Evolutionary conservation across 768 basidiomycete genomes (phyloP), one percentile per base, ranked within the genome.

Genomic region (Tephrocybe sp.): DNA sequence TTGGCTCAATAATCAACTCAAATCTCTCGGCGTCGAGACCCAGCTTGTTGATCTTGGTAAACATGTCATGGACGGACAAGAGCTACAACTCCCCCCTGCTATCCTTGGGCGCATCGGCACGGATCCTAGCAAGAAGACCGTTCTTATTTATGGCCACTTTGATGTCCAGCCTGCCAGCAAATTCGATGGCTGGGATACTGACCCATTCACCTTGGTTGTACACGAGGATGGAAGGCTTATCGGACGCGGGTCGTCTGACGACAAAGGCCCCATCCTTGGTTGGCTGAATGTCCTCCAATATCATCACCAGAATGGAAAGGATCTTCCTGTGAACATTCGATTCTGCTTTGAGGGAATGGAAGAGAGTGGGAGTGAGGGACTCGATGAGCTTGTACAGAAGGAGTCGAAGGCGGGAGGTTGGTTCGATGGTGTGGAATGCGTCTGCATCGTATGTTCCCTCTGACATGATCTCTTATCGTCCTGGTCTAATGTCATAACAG

Each of bases 331-430:
- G 22, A 97, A 97, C 64, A 68, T 97, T 47, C 81, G 83, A 55
- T 84, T 90, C 73, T 91, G 89, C 74, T 94, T 98, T 59, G 95
- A 98, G 65, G 94, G 90, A 3, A 98, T 97, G 94, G 95, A 98
- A 66, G 95, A 98, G 72, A 86, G 79, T 53, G 94, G 94, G 4
- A 90, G 87, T 34, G 89, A 91, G 57, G 93, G 94, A 1, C 77
- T 97, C 11, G 94, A 97, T 59, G 88, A 90, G 27, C 80, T 95
- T 37, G 91, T 97, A 53, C 68, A 75, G 52, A 73, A 74, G 41
- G 94, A 97, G 73, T 80, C 82, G 10, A 72, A 78, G 34, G 75
- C 78, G 39, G 86, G 85, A 50, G 79, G 81, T 19, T 97, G 84
- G 78, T 94, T 97, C 68, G 77, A 86, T 31, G 90, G 86, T 5